Evolutionary conservation across 2,329 filamentous ascomycete genomes (phyloP).

Genomic region (Monilinia fructigena): DNA sequence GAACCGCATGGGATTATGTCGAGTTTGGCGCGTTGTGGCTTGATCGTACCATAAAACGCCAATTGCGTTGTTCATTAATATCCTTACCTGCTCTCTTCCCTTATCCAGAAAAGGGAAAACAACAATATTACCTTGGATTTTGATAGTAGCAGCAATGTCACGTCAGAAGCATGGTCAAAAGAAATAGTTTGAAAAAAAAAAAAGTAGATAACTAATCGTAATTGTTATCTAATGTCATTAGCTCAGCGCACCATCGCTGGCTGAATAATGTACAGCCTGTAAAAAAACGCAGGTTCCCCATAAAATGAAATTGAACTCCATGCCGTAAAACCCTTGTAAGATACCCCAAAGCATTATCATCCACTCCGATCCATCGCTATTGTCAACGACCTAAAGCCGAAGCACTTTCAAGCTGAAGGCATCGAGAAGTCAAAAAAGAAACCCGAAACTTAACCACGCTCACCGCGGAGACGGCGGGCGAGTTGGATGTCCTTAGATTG

Average conservation of each 20-base stretch:
- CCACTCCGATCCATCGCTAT: slow-evolving; percentile 27
- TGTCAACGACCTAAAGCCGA: slow-evolving; percentile 23
- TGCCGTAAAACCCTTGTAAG: slow-evolving; percentile 31
- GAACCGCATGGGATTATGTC: too few species aligned
- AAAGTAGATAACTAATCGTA: slow-evolving; percentile 28
- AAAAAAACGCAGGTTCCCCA: slow-evolving; percentile 20
- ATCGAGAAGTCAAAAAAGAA: slow-evolving; percentile 23
- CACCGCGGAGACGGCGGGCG: slow-evolving; percentile 89
- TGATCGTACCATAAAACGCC: too few species aligned
- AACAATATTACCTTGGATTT: too few species aligned
- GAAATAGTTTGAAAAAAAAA: slow-evolving; percentile 24
- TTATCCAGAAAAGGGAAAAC: too few species aligned
- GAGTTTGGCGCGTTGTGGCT: too few species aligned
- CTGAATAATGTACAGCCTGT: slow-evolving; percentile 37
- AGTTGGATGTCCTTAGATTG: slow-evolving; percentile 85
- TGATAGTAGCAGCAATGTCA: not conserved
- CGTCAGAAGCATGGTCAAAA: not conserved
- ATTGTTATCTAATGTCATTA: slow-evolving; percentile 26
- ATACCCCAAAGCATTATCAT: slow-evolving; percentile 36
- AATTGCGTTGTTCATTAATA: too few species aligned
- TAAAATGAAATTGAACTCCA: slow-evolving; percentile 34
- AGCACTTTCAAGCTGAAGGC: slow-evolving; percentile 26
- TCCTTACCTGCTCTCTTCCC: too few species aligned
- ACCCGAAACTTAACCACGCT: slow-evolving; percentile 68
- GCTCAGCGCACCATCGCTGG: slow-evolving; percentile 39